Base-by-base conservation (phyloP, 495 filamentous ascomycete species). In the Aspergillus ellipticus region DNA sequence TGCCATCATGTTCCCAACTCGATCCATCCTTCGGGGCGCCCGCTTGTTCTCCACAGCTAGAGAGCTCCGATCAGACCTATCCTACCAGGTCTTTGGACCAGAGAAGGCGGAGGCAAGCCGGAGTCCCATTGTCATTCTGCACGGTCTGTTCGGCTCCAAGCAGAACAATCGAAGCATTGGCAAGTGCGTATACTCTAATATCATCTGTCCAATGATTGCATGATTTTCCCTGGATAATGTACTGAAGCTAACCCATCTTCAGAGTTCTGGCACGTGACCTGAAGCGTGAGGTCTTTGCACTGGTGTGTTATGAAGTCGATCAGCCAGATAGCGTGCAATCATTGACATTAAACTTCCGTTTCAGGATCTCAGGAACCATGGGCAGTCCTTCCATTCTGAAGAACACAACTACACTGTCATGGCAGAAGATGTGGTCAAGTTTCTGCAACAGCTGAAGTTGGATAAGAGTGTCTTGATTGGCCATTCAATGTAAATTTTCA, bases 121-220 rank as follows among this genome's bases (percentile, higher is more conserved):
- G 17, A 79, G 80, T 43, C 90, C 94, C 0, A 88, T 98, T 55
- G 71, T 98, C 59, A 83, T 98, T 57, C 81, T 97, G 70, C 94
- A 98, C 69, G 94, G 94, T 4, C 79, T 98, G 15, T 97, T 98
- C 66, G 94, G 94, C 20, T 96, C 90, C 39, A 97, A 96, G 73
- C 89, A 89, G 78, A 98, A 98, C 64, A 94, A 97, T 66, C 75
- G 93, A 71, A 92, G 82, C 70, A 94, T 98, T 58, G 95, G 93
- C 85, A 96, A 92, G 94, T 97, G 82, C 79, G 90, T 61, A 37
- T 33, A 39, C 31, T n/a, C 15, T 20, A 28, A 15, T 39, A 11
- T 49, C 6, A 39, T 39, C 11, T n/a, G n/a, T 5, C 11, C 11
- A 4, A 13, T 39, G 1, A n/a, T 39, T 0, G 33, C 13, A 39